Conservation (phyloP, 2,329 filamentous ascomycete species). For the Sordariomycetes sp. region DNA sequence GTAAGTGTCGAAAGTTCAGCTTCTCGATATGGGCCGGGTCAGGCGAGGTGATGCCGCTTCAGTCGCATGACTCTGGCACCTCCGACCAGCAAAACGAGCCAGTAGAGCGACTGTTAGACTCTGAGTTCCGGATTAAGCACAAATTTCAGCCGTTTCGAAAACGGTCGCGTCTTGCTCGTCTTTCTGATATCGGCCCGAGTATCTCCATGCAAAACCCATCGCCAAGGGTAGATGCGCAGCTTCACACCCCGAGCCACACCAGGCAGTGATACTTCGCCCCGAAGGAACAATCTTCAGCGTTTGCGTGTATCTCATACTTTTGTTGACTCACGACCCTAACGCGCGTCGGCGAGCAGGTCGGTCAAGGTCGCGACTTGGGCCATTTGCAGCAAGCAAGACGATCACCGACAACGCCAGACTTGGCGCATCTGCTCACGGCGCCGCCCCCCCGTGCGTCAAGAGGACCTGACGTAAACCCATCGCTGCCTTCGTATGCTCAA, state of each 20-base stretch:
- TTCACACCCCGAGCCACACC: not conserved
- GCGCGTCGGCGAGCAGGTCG: not conserved
- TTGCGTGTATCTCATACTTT: not conserved
- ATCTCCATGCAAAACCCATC: not conserved
- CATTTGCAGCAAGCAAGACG: not conserved
- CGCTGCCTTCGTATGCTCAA: not conserved
- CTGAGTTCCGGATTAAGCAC: not conserved
- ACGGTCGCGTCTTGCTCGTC: not conserved
- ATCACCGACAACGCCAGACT: not conserved
- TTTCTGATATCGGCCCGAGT: not conserved
- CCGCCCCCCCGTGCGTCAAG: not conserved
- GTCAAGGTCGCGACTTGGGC: not conserved
- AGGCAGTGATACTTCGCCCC: not conserved
- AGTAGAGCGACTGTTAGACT: not conserved
- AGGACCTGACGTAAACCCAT: not conserved
- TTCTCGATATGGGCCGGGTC: not conserved
- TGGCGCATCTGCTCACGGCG: not conserved
- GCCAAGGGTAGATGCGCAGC: not conserved
- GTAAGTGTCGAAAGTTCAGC: not conserved
- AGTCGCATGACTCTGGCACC: constrained; percentile 1
- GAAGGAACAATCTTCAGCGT: not conserved
- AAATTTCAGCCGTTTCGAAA: not conserved
- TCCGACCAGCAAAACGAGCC: not conserved
- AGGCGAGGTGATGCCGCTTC: constrained; percentile 2
- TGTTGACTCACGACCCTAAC: not conserved